Percentiles rank a stretch among this genome's conserved stretches.
Conservation (phyloP, 345 rosid genomes). For the Camelina laxa region DNA sequence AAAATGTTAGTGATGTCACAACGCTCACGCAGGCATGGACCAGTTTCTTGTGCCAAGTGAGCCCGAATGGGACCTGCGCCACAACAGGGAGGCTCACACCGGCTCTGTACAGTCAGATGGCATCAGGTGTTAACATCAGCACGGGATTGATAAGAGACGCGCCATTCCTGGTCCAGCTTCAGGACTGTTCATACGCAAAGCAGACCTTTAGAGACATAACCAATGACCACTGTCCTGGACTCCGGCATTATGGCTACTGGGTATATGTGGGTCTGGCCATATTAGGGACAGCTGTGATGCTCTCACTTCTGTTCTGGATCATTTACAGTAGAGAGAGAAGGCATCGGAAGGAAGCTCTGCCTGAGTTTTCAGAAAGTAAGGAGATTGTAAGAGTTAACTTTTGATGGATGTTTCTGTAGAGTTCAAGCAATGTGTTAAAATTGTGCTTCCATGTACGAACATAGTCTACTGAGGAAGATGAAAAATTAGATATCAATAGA, state of each 20-base stretch:
- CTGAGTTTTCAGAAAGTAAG: constrained; percentile 31
- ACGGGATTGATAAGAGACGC: constrained; percentile 57
- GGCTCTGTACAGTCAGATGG: constrained; percentile 66
- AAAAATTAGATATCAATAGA: constrained; percentile 19
- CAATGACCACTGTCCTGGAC: constrained; percentile 67
- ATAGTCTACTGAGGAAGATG: constrained; percentile 8
- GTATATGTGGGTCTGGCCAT: constrained; percentile 72
- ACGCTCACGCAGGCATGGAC: constrained; percentile 67
- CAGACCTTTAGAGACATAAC: constrained; percentile 70
- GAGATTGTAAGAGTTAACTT: constrained; percentile 46
- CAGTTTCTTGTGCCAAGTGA: constrained; percentile 76
- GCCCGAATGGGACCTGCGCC: constrained; percentile 59
- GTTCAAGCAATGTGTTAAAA: not conserved
- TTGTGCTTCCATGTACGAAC: constrained; percentile 23
- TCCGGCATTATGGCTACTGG: constrained; percentile 61
- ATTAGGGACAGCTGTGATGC: constrained; percentile 82
- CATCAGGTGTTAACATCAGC: constrained; percentile 63
- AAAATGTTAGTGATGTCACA: not conserved
- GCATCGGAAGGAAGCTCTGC: constrained; percentile 45
- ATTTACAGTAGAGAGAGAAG: constrained; percentile 69
- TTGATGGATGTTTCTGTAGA: constrained; percentile 28
- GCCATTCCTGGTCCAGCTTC: constrained; percentile 68
- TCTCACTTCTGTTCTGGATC: constrained; percentile 86
- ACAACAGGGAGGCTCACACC: constrained; percentile 87
- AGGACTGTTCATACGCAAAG: constrained; percentile 84